Evolutionary conservation across 768 basidiomycete species (phyloP).

Genomic region (Calocybe gangraenosa): DNA sequence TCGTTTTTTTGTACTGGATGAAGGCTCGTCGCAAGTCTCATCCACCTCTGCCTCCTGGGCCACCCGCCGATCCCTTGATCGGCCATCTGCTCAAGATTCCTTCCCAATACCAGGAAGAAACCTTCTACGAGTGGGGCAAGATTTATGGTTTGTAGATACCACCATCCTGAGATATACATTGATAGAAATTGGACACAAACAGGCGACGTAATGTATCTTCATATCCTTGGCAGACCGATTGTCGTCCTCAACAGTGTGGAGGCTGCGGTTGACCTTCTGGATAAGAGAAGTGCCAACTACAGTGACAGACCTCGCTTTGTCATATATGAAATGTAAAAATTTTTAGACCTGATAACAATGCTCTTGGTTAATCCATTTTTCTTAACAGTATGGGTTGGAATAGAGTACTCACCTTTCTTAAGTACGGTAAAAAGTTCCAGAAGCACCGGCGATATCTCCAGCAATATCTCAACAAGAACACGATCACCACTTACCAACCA

Average conservation of each 20-base stretch:
- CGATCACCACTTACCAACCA: background rate
- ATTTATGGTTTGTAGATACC: conserved; percentile 1
- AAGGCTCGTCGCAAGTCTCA: background rate
- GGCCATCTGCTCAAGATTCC: conserved; percentile 8
- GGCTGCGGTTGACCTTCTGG: conserved; percentile 36
- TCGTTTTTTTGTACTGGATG: background rate
- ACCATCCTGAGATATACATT: background rate
- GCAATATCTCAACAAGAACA: background rate
- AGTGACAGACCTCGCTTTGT: conserved; percentile 17
- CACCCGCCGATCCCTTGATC: conserved; percentile 8
- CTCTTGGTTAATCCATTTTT: background rate
- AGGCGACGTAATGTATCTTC: conserved; percentile 19
- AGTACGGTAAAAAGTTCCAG: background rate
- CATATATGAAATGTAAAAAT: background rate
- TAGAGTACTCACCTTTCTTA: background rate
- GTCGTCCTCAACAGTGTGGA: conserved; percentile 30
- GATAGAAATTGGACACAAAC: background rate
- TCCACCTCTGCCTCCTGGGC: conserved; percentile 9
- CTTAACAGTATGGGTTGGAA: background rate
- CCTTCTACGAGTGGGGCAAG: conserved; percentile 9
- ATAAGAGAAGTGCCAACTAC: conserved; percentile 35
- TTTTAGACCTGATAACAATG: too few species aligned
- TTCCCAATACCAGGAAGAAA: background rate
- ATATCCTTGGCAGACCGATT: conserved; percentile 17
- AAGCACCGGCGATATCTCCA: background rate